Conservation (phyloP, 305 asterid genomes). For the Fraxinus angustifolia region DNA sequence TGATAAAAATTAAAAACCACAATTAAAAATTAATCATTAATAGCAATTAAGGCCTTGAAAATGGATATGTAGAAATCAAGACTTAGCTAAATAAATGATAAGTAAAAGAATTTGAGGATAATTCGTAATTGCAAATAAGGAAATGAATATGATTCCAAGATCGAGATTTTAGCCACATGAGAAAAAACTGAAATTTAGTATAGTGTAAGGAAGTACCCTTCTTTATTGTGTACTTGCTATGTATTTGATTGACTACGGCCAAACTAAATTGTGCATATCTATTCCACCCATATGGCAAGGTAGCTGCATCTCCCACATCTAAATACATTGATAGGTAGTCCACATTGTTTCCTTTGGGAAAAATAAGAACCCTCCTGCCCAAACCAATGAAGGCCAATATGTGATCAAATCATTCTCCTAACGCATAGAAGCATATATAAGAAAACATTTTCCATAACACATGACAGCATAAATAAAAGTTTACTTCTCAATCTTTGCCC, state of each 20-base stretch:
- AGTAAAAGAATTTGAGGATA: background rate
- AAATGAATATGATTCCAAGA: background rate
- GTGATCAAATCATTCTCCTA: background rate
- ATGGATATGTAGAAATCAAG: background rate
- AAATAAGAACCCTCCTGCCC: conserved; percentile 44
- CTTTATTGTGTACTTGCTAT: conserved; percentile 36
- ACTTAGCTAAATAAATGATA: background rate
- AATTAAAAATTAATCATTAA: background rate
- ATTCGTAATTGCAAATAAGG: background rate
- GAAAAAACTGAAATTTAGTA: conserved; percentile 4
- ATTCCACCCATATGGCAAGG: conserved; percentile 47
- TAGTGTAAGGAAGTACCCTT: conserved; percentile 26
- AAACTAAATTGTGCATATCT: conserved; percentile 47
- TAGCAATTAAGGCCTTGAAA: background rate
- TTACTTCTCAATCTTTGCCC: background rate
- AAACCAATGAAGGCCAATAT: conserved; percentile 11
- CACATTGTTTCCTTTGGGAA: conserved; percentile 47
- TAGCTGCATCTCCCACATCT: conserved; percentile 41
- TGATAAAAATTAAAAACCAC: conserved; percentile 4
- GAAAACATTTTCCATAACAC: background rate
- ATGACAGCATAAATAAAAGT: background rate
- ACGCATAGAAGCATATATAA: background rate
- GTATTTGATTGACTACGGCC: conserved; percentile 15
- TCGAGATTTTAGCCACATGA: background rate
- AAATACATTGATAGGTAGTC: conserved; percentile 46